Percentiles rank a stretch among this genome's conserved stretches.
Conservation (phyloP, 768 basidiomycete genomes). For the Leucosporidium creatinivorum region DNA sequence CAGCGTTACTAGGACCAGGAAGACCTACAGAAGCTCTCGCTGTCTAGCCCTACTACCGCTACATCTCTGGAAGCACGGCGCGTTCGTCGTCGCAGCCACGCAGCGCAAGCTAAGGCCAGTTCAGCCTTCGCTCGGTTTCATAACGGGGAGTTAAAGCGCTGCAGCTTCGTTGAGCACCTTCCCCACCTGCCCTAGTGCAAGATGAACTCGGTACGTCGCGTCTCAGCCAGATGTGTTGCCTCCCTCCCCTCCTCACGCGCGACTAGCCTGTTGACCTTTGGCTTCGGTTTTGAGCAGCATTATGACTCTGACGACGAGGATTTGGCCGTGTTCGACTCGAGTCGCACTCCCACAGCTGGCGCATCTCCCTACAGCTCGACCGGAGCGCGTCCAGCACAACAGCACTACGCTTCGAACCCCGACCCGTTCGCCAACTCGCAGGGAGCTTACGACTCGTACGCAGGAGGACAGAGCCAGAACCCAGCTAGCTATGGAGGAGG, state of each 20-base stretch:
- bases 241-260: not conserved
- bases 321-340: conserved; percentile 20
- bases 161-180: too few species aligned
- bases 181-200: not conserved
- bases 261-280: not conserved
- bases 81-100: too few species aligned
- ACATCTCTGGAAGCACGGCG: too few species aligned
- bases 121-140: too few species aligned
- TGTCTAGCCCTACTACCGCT: too few species aligned
- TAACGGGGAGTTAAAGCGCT: too few species aligned
- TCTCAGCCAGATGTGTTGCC: not conserved
- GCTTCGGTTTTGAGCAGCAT: not conserved
- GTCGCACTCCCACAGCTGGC: not conserved
- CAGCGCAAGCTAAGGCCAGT: too few species aligned
- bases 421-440: conserved; percentile 25
- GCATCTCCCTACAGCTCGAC: not conserved
- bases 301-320: conserved; percentile 33
- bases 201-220: not conserved
- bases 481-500: conserved; percentile 29
- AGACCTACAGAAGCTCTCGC: too few species aligned
- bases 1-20: too few species aligned
- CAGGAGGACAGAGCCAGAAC: conserved; percentile 27
- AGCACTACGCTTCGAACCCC: not conserved
- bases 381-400: not conserved
- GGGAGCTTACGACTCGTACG: conserved; percentile 22